phyloP scores from a whole-genome alignment of 352 stramenopile genomes.

The Globisporangium lucens region DNA sequence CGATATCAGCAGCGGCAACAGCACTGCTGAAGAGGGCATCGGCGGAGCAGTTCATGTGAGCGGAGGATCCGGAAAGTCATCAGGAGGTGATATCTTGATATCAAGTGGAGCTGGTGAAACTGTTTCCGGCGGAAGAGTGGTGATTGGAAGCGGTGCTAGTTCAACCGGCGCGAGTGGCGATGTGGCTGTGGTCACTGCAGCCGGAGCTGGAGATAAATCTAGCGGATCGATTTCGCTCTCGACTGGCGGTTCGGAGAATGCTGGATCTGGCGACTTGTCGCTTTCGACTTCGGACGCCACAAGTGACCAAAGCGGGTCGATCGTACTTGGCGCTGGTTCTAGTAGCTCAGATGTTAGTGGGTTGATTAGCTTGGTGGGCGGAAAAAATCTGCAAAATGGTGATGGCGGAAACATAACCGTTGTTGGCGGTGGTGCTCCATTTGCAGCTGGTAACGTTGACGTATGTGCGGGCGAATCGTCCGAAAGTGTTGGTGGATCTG shows the following conservation, averaged over 20 bases:
- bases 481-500: conserved; percentile 19
- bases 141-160: neutral
- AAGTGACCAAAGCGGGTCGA: conserved; percentile 24
- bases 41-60: neutral
- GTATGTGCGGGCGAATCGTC: conserved; percentile 20
- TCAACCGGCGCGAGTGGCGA: conserved; percentile 1
- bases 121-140: neutral
- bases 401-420: conserved; percentile 20
- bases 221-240: conserved; percentile 27
- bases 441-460: conserved; percentile 9
- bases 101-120: neutral
- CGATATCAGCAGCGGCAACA: too few relatives aligned
- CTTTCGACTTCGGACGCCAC: conserved; percentile 20
- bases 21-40: neutral
- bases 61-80: neutral
- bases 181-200: conserved; percentile 10
- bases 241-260: conserved; percentile 24
- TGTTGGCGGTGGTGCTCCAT: conserved; percentile 18
- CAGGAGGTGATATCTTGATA: neutral
- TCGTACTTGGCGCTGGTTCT: conserved; percentile 16
- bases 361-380: conserved; percentile 17
- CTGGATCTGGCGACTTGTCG: conserved; percentile 19
- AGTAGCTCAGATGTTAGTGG: conserved; percentile 17
- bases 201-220: conserved; percentile 10
- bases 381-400: conserved; percentile 22